Base-by-base conservation (phyloP, 495 filamentous ascomycete species). In the Podospora pseudocomata region DNA sequence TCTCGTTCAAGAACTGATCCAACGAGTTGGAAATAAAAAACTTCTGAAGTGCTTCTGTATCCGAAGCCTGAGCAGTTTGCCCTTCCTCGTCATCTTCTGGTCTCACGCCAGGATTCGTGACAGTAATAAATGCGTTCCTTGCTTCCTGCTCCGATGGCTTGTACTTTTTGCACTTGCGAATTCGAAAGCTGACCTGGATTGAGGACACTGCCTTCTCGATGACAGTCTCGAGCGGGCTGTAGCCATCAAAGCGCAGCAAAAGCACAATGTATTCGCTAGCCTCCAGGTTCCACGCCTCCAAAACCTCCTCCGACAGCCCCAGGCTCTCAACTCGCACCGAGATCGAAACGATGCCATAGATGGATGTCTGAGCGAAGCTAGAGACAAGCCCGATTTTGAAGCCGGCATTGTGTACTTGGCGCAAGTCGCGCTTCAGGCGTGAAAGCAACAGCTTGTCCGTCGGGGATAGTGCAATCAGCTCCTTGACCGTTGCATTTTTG, bases 11-110 rank as follows among this genome's bases (percentile, higher is more conserved):
- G 26, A 95, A 85, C 32, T 87, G 81, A 34, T 91, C 86, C 2
- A 97, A 80, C 2, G 92, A 88, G 55, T 82, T 83, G 18, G 89
- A 92, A 66, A 96, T 89, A 73, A 94, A 93, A 1, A 91, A 74
- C 53, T 80, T 78, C 62, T 80, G 74, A 69, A 88, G 80, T 0
- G 70, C 72, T 1, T 63, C n/a, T 19, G 18, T 54, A 55, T 6
- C 27, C 67, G 30, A 65, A 67, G 28, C 57, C 7, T 39, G 59
- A 49, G 27, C 28, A n/a, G 28, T 64, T 65, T 26, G 28, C 28
- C 0, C 61, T n/a, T 68, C 65, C n/a, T 28, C 19, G 15, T 59
- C 27, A 1, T 39, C 16, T 3, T 11, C 19, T 13, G 11, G 1
- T 18, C 62, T 13, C 39, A 49, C 5, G 2, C 39, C 39, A 16